Evolutionary conservation across 768 basidiomycete species (phyloP), one percentile per base, ranked within the genome.

Genomic region (Tulasnella sp.): DNA sequence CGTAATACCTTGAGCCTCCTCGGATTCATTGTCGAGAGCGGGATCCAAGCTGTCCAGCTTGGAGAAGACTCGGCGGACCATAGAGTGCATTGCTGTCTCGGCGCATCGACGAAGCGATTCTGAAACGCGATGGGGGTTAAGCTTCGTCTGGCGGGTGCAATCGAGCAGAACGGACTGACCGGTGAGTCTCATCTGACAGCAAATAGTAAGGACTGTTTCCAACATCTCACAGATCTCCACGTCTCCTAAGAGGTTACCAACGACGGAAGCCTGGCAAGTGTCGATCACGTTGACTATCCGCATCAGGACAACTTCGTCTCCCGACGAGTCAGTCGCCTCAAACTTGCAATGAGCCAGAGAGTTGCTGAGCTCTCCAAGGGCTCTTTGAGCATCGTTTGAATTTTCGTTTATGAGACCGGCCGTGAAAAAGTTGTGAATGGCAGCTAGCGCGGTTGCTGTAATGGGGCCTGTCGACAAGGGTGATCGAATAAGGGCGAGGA

Each of bases 201-300:
- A 96, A 74, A 97, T 98, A 16, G 96, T 97, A 82, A 99, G 85
- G 6, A 98, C 97, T 0, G 97, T 97, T 85, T 99, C 98, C 82
- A 99, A 87, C 93, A 99, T 96, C 86, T 98, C 98, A 84, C 98
- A 99, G 21, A 99, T 92, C 84, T 96, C 95, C 76, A 98, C 90
- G 83, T 99, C 97, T 38, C 94, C 95, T 46, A 99, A 88, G 14
- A 88, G 87, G n/a, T 86, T 84, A 0, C 94, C 93, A 39, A 94
- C 90, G 18, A 80, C 46, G 79, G 85, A 86, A 76, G 91, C 88
- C 81, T 98, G 88, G 82, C 93, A 93, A 81, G 94, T 91, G 81
- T 94, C 91, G 76, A 97, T 96, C 24, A 99, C 92, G 10, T 92
- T 89, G 88, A 99, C 91, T 80, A 99, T 96, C 85, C 92, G 94